These are phyloP conservation scores for Globisporangium cederbergense DNA, from an alignment of 352 stramenopile species.

Conservation along the genomic window DNA sequence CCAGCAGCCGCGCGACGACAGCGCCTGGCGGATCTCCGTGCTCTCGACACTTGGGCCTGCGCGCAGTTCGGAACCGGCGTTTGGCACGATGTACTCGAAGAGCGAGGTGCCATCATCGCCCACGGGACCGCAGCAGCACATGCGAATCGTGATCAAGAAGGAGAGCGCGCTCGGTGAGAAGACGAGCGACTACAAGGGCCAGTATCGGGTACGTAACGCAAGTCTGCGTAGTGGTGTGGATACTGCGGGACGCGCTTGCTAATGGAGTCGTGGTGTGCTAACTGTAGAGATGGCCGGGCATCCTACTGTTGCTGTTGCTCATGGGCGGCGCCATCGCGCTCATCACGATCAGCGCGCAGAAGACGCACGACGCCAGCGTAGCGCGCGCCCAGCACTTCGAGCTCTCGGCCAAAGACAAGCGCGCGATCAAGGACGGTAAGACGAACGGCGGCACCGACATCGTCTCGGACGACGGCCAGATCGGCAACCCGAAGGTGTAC, in stretches of 20 bases:
- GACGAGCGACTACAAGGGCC: conserved; percentile 13
- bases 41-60: conserved; percentile 10
- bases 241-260: neutral
- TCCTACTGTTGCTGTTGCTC: conserved; percentile 27
- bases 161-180: conserved; percentile 3
- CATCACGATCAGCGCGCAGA: conserved; percentile 18
- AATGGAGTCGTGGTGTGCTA: neutral
- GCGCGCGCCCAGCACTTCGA: conserved; percentile 14
- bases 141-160: conserved; percentile 15
- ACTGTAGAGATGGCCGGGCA: conserved; percentile 27
- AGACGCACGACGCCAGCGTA: conserved; percentile 8
- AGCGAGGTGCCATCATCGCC: conserved; percentile 4
- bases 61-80: conserved; percentile 7
- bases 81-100: conserved; percentile 17
- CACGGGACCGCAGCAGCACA: conserved; percentile 12
- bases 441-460: conserved; percentile 23
- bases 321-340: conserved; percentile 16
- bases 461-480: conserved; percentile 43
- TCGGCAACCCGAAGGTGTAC: conserved; percentile 58
- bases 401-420: conserved; percentile 11
- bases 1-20: conserved; percentile 13
- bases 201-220: conserved; percentile 13
- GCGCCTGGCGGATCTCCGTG: conserved; percentile 18
- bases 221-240: neutral
- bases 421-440: conserved; percentile 25